Conservation (phyloP, 2,329 filamentous ascomycete species). For the Verticillium albo-atrum region DNA sequence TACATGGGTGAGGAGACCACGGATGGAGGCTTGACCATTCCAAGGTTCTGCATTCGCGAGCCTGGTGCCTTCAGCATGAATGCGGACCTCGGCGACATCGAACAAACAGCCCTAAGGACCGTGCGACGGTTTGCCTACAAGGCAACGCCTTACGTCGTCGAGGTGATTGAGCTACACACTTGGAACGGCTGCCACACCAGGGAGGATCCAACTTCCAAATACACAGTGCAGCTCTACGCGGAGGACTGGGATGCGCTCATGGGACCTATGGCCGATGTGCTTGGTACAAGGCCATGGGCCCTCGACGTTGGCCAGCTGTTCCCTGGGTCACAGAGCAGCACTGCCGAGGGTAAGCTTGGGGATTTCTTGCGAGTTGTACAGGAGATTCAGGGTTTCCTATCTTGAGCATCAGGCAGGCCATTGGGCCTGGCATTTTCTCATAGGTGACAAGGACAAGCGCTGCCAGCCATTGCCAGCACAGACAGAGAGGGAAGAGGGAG, state of each 20-base stretch:
- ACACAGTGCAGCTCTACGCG: constrained; percentile 26
- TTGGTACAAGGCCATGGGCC: background rate
- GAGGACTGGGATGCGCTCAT: constrained; percentile 31
- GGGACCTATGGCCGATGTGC: constrained; percentile 24
- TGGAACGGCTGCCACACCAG: constrained; percentile 18
- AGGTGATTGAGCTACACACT: constrained; percentile 22
- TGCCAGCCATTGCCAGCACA: background rate
- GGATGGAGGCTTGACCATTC: background rate
- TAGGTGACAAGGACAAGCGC: background rate
- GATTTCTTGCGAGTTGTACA: constrained; percentile 9
- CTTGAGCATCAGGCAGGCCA: background rate
- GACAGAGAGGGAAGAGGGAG: background rate
- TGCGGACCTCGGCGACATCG: background rate
- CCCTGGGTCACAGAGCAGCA: background rate
- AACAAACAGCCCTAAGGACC: background rate
- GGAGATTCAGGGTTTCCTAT: constrained; percentile 15
- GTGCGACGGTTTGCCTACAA: constrained; percentile 13
- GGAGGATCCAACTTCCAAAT: constrained; percentile 17
- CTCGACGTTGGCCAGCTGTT: background rate
- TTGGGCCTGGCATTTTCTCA: too few relatives aligned
- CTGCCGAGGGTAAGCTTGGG: background rate
- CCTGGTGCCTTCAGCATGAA: background rate
- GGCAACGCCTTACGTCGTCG: constrained; percentile 25
- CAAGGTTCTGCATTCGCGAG: background rate
- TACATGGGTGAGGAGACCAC: background rate